These are phyloP conservation scores for Stephania yunnanensis DNA, from an alignment of 164 flowering plant species.

Conservation along the genomic window DNA sequence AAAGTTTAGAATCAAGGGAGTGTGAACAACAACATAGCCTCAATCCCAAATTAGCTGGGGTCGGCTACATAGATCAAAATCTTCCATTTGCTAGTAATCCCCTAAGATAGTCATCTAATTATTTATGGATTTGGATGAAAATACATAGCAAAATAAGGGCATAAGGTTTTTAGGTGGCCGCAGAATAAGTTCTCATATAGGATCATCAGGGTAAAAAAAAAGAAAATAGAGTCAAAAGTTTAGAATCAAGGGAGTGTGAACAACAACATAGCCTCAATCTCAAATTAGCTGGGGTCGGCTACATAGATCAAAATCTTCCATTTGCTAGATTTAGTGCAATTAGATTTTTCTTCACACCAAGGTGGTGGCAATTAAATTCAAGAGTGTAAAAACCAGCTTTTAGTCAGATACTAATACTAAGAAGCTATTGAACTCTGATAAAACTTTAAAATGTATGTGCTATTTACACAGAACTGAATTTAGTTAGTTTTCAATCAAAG, in stretches of 20 bases:
- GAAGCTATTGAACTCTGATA: neutral
- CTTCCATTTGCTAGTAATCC: neutral
- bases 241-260: neutral
- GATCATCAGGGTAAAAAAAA: neutral
- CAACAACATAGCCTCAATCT: too few species aligned
- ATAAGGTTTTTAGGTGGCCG: neutral
- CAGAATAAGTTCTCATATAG: neutral
- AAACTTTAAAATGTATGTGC: neutral
- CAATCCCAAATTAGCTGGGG: too few species aligned
- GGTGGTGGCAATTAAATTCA: neutral
- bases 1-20: neutral
- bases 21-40: too few species aligned
- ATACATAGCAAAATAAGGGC: too few species aligned
- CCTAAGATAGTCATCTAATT: neutral
- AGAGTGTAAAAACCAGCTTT: neutral
- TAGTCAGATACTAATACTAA: neutral
- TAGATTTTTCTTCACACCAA: too few species aligned
- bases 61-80: too few species aligned
- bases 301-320: too few species aligned
- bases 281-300: too few species aligned
- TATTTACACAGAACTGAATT: neutral
- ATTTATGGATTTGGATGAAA: neutral
- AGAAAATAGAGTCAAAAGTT: too few species aligned
- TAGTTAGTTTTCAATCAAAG: neutral
- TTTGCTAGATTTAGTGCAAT: too few species aligned